Evolutionary conservation across 352 stramenopile species (phyloP).

Genomic region (Aphanomyces stellatus): DNA sequence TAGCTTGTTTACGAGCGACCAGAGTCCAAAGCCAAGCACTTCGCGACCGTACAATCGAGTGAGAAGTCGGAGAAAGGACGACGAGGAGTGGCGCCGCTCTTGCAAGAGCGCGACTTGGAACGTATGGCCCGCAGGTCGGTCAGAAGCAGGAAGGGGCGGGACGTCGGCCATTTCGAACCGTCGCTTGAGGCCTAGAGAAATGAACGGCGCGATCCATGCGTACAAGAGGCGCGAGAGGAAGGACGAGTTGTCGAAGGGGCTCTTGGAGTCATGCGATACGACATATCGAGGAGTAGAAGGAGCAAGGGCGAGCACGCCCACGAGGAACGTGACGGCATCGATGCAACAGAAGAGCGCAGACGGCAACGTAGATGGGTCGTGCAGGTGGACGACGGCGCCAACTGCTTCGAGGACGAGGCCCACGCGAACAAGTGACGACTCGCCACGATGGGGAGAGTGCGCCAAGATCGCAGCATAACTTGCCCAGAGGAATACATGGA

Average conservation of each 20-base stretch:
- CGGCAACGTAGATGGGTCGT: not conserved
- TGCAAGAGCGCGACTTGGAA: slow-evolving; percentile 36
- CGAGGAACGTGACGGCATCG: not conserved
- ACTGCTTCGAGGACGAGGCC: not conserved
- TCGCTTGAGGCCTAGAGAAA: slow-evolving; percentile 36
- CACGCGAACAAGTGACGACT: not conserved
- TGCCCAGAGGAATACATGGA: not conserved
- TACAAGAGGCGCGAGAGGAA: slow-evolving; percentile 58
- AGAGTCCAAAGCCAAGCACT: slow-evolving; percentile 44
- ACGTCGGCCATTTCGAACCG: slow-evolving; percentile 57
- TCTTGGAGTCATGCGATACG: slow-evolving; percentile 9
- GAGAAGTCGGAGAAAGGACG: slow-evolving; percentile 49
- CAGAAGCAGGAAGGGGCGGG: slow-evolving; percentile 36
- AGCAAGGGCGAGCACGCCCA: not conserved
- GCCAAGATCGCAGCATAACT: slow-evolving; percentile 7
- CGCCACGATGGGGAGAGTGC: not conserved
- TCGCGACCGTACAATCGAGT: slow-evolving; percentile 49
- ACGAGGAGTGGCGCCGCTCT: slow-evolving; percentile 26
- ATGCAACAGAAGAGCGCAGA: not conserved
- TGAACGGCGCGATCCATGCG: slow-evolving; percentile 56
- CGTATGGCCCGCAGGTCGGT: slow-evolving; percentile 39
- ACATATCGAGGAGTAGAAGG: not conserved
- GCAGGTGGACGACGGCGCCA: not conserved
- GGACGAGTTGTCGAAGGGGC: slow-evolving; percentile 42
- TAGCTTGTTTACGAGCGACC: slow-evolving; percentile 65